Evolutionary conservation across 331 rosid genomes (phyloP).

Genomic region (Erythrophleum ivorense): DNA sequence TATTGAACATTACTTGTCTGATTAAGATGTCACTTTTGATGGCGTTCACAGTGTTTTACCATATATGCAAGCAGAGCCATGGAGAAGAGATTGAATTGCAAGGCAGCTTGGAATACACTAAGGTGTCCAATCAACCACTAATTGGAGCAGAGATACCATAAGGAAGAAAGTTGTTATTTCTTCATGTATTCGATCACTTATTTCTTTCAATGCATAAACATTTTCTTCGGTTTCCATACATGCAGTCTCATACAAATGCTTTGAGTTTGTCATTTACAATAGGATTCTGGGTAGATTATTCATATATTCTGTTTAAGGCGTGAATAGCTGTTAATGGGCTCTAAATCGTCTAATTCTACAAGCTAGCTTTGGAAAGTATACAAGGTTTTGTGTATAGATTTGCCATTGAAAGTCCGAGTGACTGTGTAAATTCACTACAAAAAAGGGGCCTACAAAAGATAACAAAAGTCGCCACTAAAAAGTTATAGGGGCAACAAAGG

Average conservation of each 20-base stretch:
- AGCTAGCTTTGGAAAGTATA: neutral
- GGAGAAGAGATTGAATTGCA: slow-evolving; percentile 43
- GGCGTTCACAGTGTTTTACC: slow-evolving; percentile 40
- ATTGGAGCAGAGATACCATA: slow-evolving; percentile 13
- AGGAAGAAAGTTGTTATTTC: neutral
- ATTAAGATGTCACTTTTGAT: slow-evolving; percentile 22
- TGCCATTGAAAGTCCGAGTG: too few species aligned
- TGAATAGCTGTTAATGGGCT: neutral
- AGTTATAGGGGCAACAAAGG: too few species aligned
- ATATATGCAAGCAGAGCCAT: slow-evolving; percentile 37
- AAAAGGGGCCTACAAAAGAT: too few species aligned
- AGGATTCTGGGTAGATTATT: too few species aligned
- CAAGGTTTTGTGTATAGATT: neutral
- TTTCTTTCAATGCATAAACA: neutral
- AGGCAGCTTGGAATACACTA: slow-evolving; percentile 22
- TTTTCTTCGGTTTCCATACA: neutral
- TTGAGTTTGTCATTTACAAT: neutral
- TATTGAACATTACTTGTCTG: neutral
- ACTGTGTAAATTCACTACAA: too few species aligned
- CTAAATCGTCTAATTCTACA: neutral
- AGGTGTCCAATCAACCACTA: neutral
- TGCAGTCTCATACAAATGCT: neutral
- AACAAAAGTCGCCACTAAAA: too few species aligned
- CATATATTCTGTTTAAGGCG: neutral
- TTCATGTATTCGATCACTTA: neutral